Percentiles rank a stretch among this genome's conserved stretches.
Conservation (phyloP, 2,329 filamentous ascomycete genomes). For the Pseudocercospora fuligena region DNA sequence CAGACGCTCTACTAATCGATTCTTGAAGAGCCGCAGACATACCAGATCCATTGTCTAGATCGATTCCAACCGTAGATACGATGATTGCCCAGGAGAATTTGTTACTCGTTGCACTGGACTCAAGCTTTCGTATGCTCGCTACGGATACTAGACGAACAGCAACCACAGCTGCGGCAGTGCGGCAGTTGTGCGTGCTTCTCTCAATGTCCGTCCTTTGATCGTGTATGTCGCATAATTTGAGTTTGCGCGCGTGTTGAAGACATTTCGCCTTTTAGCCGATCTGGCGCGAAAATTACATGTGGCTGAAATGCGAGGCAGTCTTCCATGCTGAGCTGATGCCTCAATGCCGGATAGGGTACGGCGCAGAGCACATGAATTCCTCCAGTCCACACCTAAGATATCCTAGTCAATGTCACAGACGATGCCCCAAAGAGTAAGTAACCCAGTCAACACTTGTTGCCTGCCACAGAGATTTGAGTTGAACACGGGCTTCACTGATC, state of each 20-base stretch:
- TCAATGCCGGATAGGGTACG: not conserved
- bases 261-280: constrained; percentile 12
- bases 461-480: too few relatives aligned
- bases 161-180: not conserved
- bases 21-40: not conserved
- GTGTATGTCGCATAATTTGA: not conserved
- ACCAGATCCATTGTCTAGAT: constrained; percentile 26
- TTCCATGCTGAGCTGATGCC: not conserved
- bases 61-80: not conserved
- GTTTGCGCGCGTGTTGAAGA: not conserved
- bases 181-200: not conserved
- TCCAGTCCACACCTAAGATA: too few relatives aligned
- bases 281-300: not conserved
- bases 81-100: too few relatives aligned
- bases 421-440: too few relatives aligned
- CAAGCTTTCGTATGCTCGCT: too few relatives aligned
- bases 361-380: not conserved
- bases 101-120: too few relatives aligned
- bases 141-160: too few relatives aligned
- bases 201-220: not conserved
- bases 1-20: constrained; percentile 6
- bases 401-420: too few relatives aligned
- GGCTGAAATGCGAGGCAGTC: too few relatives aligned
- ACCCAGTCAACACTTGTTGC: too few relatives aligned
- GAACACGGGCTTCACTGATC: constrained; percentile 6